phyloP scores from a whole-genome alignment of 2,329 filamentous ascomycete genomes.

The Colletotrichum tropicicola region DNA sequence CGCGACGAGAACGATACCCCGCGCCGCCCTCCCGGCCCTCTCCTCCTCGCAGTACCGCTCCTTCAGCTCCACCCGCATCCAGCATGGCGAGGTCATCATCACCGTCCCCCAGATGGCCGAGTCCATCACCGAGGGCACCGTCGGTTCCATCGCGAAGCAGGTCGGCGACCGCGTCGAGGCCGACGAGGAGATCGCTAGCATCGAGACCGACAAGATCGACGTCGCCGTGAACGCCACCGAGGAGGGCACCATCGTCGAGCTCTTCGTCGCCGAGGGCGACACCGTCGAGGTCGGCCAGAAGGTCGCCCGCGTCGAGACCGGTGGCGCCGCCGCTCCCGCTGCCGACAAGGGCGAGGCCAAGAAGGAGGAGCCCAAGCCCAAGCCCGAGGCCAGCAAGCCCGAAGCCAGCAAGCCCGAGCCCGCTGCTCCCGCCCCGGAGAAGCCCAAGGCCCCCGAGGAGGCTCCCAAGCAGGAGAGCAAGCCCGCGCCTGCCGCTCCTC shows the following conservation, averaged over 20 bases:
- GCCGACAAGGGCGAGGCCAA: constrained; percentile 13
- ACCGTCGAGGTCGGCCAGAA: constrained; percentile 42
- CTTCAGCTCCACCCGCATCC: constrained; percentile 25
- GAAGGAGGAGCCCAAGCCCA: constrained; percentile 33
- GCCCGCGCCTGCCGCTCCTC: not conserved
- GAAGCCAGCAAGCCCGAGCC: not conserved
- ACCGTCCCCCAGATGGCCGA: constrained; percentile 42
- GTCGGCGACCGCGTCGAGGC: constrained; percentile 40
- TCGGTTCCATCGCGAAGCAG: constrained; percentile 38
- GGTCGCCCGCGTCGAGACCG: constrained; percentile 39
- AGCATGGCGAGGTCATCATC: constrained; percentile 32
- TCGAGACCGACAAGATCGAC: constrained; percentile 45
- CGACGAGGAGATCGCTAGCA: constrained; percentile 43
- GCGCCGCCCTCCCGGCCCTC: not conserved
- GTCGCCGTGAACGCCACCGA: constrained; percentile 39
- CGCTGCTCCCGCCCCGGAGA: constrained; percentile 12
- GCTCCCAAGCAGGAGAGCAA: constrained; percentile 27
- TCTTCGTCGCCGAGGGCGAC: constrained; percentile 42
- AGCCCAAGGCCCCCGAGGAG: constrained; percentile 21
- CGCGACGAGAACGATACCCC: constrained; percentile 4
- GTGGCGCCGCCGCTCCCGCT: constrained; percentile 22
- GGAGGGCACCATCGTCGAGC: constrained; percentile 37
- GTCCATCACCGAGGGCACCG: constrained; percentile 42
- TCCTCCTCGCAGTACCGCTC: constrained; percentile 26
- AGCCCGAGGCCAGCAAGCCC: constrained; percentile 4